These are phyloP conservation scores for Adansonia rubrostipa DNA, from an alignment of 441 rosid species.

Conservation along the genomic window DNA sequence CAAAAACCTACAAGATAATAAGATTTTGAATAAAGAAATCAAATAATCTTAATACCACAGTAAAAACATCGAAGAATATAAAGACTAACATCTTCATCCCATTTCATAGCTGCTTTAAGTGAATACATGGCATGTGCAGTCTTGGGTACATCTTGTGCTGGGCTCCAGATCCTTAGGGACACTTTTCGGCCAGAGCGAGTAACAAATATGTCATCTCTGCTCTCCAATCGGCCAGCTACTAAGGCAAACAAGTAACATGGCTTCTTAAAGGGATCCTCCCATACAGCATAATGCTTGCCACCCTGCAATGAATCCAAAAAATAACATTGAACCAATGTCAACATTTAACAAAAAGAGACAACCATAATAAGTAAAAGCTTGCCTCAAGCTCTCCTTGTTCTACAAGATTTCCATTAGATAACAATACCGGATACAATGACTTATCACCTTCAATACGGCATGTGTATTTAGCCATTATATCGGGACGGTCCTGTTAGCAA, in stretches of 20 bases:
- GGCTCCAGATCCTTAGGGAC: slow-evolving; percentile 88
- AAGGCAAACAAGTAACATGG: slow-evolving; percentile 95
- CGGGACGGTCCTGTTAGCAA: slow-evolving; percentile 82
- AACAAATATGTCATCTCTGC: slow-evolving; percentile 82
- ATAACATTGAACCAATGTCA: slow-evolving; percentile 23
- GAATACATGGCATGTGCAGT: slow-evolving; percentile 98
- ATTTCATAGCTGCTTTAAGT: slow-evolving; percentile 95
- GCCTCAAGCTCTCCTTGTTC: slow-evolving; percentile 88
- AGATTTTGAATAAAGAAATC: slow-evolving; percentile 25
- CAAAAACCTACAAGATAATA: slow-evolving; percentile 69
- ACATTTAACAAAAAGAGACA: slow-evolving; percentile 3
- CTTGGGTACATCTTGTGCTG: slow-evolving; percentile 86
- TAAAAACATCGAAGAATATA: slow-evolving; percentile 19
- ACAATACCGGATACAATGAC: slow-evolving; percentile 78
- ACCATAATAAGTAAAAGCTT: slow-evolving; percentile 25
- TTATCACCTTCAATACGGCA: slow-evolving; percentile 94
- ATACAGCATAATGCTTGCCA: slow-evolving; percentile 82
- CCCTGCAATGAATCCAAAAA: slow-evolving; percentile 52
- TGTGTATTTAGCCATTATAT: slow-evolving; percentile 95
- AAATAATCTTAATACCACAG: not conserved
- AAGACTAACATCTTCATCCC: slow-evolving; percentile 93
- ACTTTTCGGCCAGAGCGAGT: slow-evolving; percentile 88
- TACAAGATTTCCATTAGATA: slow-evolving; percentile 91
- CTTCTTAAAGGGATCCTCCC: slow-evolving; percentile 99
- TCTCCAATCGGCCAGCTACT: slow-evolving; percentile 88